Base-by-base conservation (phyloP, 2,329 filamentous ascomycete genomes). In the Didymella keratinophila region DNA sequence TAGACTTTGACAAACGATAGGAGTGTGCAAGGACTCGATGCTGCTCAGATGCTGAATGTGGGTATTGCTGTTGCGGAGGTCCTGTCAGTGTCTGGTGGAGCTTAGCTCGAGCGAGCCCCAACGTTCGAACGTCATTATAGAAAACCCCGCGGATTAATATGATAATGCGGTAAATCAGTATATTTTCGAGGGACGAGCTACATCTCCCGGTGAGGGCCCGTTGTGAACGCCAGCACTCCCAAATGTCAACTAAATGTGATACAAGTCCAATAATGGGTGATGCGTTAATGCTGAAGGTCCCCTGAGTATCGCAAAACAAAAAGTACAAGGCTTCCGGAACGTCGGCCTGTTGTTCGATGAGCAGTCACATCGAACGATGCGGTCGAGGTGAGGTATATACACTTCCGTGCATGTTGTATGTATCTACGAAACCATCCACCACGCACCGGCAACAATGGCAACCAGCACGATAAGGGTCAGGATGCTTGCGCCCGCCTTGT, bases 401-500 rank as follows among this genome's bases (percentile, higher is more conserved):
- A 47, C 28, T 25, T 25, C 14, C 28, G 25, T 21, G 34, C 18
- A 21, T 27, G 12, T 32, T 20, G 18, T 34, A 16, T 43, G 34
- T 25, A 36, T 46, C 65, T 73, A 78, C 34, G 72, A 68, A 58
- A 83, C 75, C 80, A 86, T 83, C 78, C 83, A 84, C 75, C 80
- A 82, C 36, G 79, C 80, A n/a, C 85, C 85, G 1, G 81, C 81
- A 23, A 88, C 60, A 37, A 90, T 78, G 7, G 80, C 76, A 6
- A 82, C 69, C 1, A 91, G 71, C 3, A 89, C 73, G 6, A 87
- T 47, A 2, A 85, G 74, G 1, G 90, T 93, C 49, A 87, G 62
- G 59, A 92, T 84, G 11, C 85, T 85, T 36, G 90, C 90, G 11
- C 89, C 91, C 7, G 85, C 89, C 61, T 81, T 85, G 69, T 93